Percentiles rank a stretch among this genome's conserved stretches.
Evolutionary conservation across 2,329 filamentous ascomycete genomes (phyloP).

Genomic region (Fusarium protoensiforme): DNA sequence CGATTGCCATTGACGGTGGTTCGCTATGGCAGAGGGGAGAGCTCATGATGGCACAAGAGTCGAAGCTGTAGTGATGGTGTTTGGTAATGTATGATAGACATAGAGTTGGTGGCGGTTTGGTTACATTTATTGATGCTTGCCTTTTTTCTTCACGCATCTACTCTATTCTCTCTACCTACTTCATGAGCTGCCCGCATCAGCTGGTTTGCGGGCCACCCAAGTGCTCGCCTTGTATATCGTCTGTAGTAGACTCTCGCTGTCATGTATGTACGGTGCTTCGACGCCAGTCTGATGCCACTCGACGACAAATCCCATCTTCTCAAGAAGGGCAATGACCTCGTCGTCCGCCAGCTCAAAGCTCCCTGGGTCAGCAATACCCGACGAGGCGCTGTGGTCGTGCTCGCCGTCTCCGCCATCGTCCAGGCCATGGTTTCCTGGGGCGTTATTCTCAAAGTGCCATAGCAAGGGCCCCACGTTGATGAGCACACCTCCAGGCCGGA

Average conservation of each 20-base stretch:
- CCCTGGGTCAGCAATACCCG: constrained; percentile 87
- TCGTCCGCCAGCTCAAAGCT: constrained; percentile 91
- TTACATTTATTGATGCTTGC: constrained; percentile 1
- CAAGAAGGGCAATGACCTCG: constrained; percentile 82
- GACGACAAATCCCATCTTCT: constrained; percentile 80
- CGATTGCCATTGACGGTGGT: constrained; percentile 78
- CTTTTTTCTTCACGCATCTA: not conserved
- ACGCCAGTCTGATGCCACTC: constrained; percentile 69
- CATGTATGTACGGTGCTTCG: constrained; percentile 88
- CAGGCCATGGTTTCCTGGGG: constrained; percentile 66
- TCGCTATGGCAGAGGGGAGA: constrained; percentile 62
- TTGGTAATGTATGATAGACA: constrained; percentile 25
- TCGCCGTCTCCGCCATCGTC: constrained; percentile 63
- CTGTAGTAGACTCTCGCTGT: constrained; percentile 85
- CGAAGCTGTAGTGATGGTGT: constrained; percentile 54
- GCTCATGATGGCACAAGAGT: constrained; percentile 47
- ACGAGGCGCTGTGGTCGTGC: constrained; percentile 59
- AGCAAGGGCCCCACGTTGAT: constrained; percentile 91
- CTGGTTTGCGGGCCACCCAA: constrained; percentile 85
- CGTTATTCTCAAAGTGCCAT: constrained; percentile 92
- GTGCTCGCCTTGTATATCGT: constrained; percentile 83
- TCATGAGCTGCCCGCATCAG: constrained; percentile 10
- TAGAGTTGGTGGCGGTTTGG: not conserved
- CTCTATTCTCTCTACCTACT: not conserved
- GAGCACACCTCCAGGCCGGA: constrained; percentile 82